A percentile compares a stretch with the other conserved stretches of the same genome.
Conservation (phyloP, 441 rosid genomes). For the Kokia cookei region DNA sequence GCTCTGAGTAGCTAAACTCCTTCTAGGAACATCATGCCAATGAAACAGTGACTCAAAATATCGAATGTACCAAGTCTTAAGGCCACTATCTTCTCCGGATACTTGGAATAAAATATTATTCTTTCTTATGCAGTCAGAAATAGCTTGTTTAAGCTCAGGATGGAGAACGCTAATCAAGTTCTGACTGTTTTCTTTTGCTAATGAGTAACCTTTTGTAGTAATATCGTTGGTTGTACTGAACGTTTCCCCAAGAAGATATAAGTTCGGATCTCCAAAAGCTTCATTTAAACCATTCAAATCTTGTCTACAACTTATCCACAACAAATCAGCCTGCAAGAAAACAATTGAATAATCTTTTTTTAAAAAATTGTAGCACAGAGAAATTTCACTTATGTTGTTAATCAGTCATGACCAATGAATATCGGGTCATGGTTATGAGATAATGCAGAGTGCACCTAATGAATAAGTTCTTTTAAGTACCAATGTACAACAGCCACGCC, state of each 20-base stretch:
- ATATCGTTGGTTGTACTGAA: conserved; percentile 10
- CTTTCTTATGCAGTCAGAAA: conserved; percentile 56
- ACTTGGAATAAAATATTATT: conserved; percentile 28
- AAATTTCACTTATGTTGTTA: not conserved
- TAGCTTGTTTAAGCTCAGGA: conserved; percentile 37
- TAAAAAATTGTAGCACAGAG: not conserved
- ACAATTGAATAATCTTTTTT: not conserved
- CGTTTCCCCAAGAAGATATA: conserved; percentile 35
- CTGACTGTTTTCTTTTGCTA: conserved; percentile 29
- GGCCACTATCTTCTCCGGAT: conserved; percentile 35
- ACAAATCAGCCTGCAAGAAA: conserved; percentile 11
- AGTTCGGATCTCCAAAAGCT: conserved; percentile 25
- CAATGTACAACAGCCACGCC: not conserved
- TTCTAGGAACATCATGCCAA: conserved; percentile 26
- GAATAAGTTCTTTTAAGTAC: not conserved
- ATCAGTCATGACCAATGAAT: not conserved
- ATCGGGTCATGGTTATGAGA: not conserved
- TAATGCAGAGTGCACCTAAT: not conserved
- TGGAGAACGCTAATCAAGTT: conserved; percentile 32
- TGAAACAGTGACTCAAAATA: conserved; percentile 28
- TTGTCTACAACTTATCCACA: conserved; percentile 8
- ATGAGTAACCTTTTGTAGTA: conserved; percentile 19
- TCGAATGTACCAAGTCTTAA: conserved; percentile 22
- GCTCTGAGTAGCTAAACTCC: conserved; percentile 42
- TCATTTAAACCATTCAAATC: not conserved